Evolutionary conservation across 2,329 filamentous ascomycete species (phyloP).

Genomic region (Plectosphaerella sp.): DNA sequence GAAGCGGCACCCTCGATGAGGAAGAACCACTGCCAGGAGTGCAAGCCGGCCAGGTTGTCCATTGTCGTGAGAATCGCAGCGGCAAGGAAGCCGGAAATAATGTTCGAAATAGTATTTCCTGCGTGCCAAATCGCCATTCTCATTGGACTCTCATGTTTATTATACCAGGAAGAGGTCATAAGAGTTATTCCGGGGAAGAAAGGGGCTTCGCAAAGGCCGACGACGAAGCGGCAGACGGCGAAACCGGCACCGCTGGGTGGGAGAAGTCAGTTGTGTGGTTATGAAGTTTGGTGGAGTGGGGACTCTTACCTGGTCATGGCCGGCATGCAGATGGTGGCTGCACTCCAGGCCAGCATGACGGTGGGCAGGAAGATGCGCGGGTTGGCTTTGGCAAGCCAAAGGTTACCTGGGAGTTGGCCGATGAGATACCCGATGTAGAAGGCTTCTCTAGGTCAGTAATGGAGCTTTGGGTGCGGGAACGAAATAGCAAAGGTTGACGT

Average conservation of each 20-base stretch:
- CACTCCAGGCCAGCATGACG: conserved; percentile 34
- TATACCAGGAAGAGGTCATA: conserved; percentile 40
- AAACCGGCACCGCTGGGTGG: conserved; percentile 15
- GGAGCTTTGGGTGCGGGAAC: neutral
- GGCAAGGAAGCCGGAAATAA: conserved; percentile 38
- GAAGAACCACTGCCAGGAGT: conserved; percentile 42
- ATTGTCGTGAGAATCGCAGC: conserved; percentile 39
- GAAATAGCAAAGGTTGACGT: neutral
- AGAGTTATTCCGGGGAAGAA: conserved; percentile 45
- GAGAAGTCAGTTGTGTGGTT: neutral
- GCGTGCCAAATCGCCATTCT: conserved; percentile 39
- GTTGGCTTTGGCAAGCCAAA: conserved; percentile 33
- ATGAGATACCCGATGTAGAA: conserved; percentile 40
- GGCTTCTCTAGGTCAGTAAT: neutral
- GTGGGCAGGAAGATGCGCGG: conserved; percentile 29
- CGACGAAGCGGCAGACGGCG: conserved; percentile 18
- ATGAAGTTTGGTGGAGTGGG: neutral
- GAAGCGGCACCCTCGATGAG: conserved; percentile 33
- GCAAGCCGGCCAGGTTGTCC: conserved; percentile 29
- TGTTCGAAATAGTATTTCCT: conserved; percentile 39
- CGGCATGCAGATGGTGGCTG: conserved; percentile 35
- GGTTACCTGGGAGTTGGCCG: conserved; percentile 38
- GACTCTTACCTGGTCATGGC: conserved; percentile 23
- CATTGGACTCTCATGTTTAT: conserved; percentile 32
- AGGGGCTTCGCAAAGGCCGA: conserved; percentile 22